Evolutionary conservation across 345 rosid species (phyloP).

Genomic region (Passiflora organensis): DNA sequence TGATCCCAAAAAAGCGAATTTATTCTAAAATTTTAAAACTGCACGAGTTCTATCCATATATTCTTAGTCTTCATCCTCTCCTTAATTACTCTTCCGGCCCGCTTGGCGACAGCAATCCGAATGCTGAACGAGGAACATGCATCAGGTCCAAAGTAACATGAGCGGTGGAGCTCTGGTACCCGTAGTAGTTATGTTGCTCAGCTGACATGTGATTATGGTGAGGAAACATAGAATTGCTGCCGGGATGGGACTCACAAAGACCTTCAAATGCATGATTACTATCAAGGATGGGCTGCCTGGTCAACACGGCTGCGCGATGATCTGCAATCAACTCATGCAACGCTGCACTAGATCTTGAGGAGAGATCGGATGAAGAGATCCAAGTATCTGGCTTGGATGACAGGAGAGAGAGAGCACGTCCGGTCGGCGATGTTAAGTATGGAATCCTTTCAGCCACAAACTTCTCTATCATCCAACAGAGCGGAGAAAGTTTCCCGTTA

Average conservation of each 20-base stretch:
- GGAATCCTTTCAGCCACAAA: conserved; percentile 15
- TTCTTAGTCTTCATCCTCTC: conserved; percentile 34
- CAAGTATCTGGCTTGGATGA: conserved; percentile 36
- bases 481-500: too few species aligned
- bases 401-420: conserved; percentile 74
- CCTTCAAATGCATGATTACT: conserved; percentile 13
- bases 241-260: conserved; percentile 7
- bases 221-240: not conserved
- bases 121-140: conserved; percentile 39
- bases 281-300: conserved; percentile 32
- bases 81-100: conserved; percentile 24
- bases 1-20: too few species aligned
- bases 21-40: too few species aligned
- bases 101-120: conserved; percentile 25
- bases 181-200: conserved; percentile 20
- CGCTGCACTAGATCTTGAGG: conserved; percentile 49
- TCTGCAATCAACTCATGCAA: conserved; percentile 45
- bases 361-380: conserved; percentile 41
- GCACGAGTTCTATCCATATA: too few species aligned
- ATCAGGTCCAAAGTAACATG: conserved; percentile 46
- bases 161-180: conserved; percentile 18
- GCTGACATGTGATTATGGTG: conserved; percentile 12
- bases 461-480: too few species aligned
- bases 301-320: conserved; percentile 36
- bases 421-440: conserved; percentile 19